Evolutionary conservation across 1,284 basidiomycete genomes (phyloP), one percentile per base, ranked within the genome.

Genomic region (Irpex sp.): DNA sequence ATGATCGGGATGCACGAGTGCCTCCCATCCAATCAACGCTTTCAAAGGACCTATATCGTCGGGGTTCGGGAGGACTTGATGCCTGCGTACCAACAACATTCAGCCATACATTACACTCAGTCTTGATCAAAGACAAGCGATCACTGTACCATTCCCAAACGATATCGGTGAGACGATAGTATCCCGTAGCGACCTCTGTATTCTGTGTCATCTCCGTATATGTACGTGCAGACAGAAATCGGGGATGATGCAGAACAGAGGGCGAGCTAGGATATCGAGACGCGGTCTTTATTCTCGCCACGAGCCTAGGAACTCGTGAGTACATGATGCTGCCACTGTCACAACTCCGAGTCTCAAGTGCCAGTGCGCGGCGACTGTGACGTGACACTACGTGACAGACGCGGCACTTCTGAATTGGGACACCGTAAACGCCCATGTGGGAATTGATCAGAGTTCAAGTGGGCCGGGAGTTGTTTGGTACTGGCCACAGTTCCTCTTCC

Each of bases 141-240:
- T n/a, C n/a, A 46, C 11, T 46, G 13, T 59, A 87, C 89, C 89
- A 91, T 72, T 90, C 80, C 58, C 86, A 92, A 81, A 84, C 88
- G 57, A 93, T 88, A 72, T 93, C 90, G 0, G 89, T 90, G 72
- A 87, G 92, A 57, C 90, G 79, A 72, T 92, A 93, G 70, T 88
- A 93, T 3, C 91, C 91, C 65, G 82, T 84, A 53, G 87, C 73
- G 2, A 84, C 21, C 21, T 55, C n/a, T 11, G 21, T 55, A 8
- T 55, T 13, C 17, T 51, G 13, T 17, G 49, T 15, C 53, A 55
- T 55, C 9, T 8, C 35, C 4, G 33, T 3, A 13, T 31, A 31
- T 57, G 39, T 21, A 60, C 55, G 54, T 36, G 60, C 37, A 6
- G 37, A 43, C 39, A 36, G 36, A 36, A 36, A 39, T 19, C 17